Evolutionary conservation across 441 rosid species (phyloP), one percentile per base, ranked within the genome.

Genomic region (Viola pubescens): DNA sequence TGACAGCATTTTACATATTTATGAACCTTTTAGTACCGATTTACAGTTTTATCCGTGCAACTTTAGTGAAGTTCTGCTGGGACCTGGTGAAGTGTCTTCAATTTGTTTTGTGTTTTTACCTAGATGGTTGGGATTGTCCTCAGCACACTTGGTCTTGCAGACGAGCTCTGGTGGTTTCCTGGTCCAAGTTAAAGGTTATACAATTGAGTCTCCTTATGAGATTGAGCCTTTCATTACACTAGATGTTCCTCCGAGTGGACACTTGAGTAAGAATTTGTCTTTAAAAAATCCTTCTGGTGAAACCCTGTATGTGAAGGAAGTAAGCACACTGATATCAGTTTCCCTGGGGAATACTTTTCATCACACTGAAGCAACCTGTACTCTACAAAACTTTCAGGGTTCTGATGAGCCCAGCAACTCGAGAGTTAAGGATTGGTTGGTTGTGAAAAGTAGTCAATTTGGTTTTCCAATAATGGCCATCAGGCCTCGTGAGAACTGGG

Each of bases 11-110:
- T 75, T 87, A 74, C 79, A 69, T 74, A 70, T 81, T 58, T 79
- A 82, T 62, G 88, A 79, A 71, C 88, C 88, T 3, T 82, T 79
- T 69, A 79, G 85, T 50, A 77, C 86, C 60, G 76, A 75, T 61
- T 9, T 52, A 56, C 90, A 84, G 77, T 82, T 87, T 70, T 84
- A 79, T 68, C 76, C 87, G n/a, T 87, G 90, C 75, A 82, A 84
- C 65, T 70, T 65, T 71, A 79, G 81, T 38, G 82, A 82, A 46
- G 60, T 80, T 68, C 58, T 67, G 59, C 66, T 84, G 49, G 76
- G 72, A 66, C 88, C 90, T 39, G 85, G 85, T 58, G 88, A 87
- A 75, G 71, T 54, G 53, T 81, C 80, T 52, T 79, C 90, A 53
- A 47, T 84, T 52, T 84, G 94, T 75, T 82, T 84, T 62, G 77